Conservation (phyloP, 2,329 filamentous ascomycete species). For the Cordyceps militaris region DNA sequence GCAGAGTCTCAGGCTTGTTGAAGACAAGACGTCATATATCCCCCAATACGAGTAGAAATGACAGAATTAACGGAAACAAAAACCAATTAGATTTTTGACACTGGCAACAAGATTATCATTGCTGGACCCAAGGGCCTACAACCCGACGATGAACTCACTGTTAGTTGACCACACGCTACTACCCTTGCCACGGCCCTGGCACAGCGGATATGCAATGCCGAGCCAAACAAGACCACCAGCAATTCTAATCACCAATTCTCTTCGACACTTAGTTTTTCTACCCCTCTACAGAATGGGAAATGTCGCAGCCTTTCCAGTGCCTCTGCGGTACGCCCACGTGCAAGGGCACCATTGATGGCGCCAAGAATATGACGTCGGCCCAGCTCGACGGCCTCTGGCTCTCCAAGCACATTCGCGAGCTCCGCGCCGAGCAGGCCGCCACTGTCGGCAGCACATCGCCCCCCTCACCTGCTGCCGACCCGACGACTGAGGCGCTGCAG, state of each 20-base stretch:
- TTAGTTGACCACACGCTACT: constrained; percentile 21
- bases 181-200: background rate
- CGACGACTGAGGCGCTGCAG: constrained; percentile 35
- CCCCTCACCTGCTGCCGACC: constrained; percentile 23
- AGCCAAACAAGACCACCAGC: no score
- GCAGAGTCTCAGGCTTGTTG: background rate
- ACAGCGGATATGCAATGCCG: no score
- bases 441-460: background rate
- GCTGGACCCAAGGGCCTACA: constrained; percentile 50
- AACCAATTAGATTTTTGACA: constrained; percentile 50
- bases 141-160: constrained; percentile 52
- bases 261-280: constrained; percentile 55
- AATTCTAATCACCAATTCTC: background rate
- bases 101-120: constrained; percentile 47
- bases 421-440: constrained; percentile 37
- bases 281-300: constrained; percentile 66
- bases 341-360: constrained; percentile 55
- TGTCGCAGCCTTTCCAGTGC: constrained; percentile 66
- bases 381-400: constrained; percentile 54
- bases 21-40: background rate
- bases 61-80: background rate
- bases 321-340: constrained; percentile 52
- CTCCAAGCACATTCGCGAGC: constrained; percentile 52
- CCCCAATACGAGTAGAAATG: background rate
- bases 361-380: constrained; percentile 48